Percentiles rank a stretch among this genome's conserved stretches.
These are phyloP conservation scores for Eragrostis nindensis DNA, from an alignment of 176 grass and related monocot genomes.

Conservation along the genomic window DNA sequence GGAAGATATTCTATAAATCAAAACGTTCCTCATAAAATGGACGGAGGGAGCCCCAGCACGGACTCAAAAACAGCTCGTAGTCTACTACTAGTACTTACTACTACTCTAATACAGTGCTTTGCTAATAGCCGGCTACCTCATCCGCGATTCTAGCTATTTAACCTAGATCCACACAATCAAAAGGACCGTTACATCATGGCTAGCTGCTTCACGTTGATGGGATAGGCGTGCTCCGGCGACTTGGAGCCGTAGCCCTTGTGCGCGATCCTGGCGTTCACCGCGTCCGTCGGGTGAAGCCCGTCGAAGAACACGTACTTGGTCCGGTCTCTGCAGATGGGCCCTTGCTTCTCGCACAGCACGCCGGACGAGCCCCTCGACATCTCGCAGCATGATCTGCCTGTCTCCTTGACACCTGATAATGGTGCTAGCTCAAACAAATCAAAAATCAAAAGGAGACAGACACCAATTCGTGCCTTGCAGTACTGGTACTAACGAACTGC, in stretches of 20 bases:
- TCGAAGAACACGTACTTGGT: conserved; percentile 68
- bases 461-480: background rate
- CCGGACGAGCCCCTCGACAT: conserved; percentile 16
- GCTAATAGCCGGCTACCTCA: background rate
- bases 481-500: background rate
- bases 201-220: conserved; percentile 56
- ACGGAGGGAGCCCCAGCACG: too few relatives aligned
- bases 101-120: background rate
- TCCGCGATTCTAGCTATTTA: background rate
- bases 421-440: background rate
- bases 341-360: conserved; percentile 50
- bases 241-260: conserved; percentile 45
- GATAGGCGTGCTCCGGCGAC: conserved; percentile 45
- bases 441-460: too few relatives aligned
- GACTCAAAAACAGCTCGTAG: background rate
- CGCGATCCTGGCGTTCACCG: conserved; percentile 58
- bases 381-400: conserved; percentile 53
- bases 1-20: too few relatives aligned
- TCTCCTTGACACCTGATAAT: conserved; percentile 41
- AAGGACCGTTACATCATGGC: conserved; percentile 16
- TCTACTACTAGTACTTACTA: background rate
- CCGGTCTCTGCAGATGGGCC: conserved; percentile 54
- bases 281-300: conserved; percentile 73
- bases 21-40: too few relatives aligned
- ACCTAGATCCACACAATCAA: background rate